phyloP scores from a whole-genome alignment of 495 filamentous ascomycete species.

The Neurospora cerealis region DNA sequence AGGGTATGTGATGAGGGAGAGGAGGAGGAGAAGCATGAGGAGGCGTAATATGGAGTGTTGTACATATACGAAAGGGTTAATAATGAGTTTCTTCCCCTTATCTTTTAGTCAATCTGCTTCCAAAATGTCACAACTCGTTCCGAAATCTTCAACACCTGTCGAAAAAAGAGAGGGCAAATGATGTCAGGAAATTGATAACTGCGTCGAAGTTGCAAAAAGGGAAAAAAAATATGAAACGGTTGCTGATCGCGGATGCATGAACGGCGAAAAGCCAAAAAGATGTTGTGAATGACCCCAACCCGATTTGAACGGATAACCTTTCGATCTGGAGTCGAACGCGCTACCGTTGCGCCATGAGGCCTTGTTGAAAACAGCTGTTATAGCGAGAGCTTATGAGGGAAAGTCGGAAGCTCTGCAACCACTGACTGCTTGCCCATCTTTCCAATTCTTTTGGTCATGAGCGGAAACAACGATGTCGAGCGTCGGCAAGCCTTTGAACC shows the following conservation, averaged over 20 bases:
- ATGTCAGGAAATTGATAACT: neutral
- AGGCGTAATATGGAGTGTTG: neutral
- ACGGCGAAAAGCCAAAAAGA: neutral
- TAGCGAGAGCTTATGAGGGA: accelerated
- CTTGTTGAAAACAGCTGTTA: accelerated
- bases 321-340: neutral
- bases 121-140: neutral
- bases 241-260: neutral
- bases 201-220: too few relatives aligned
- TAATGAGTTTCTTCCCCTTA: neutral
- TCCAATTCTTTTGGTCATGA: too few relatives aligned
- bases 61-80: neutral
- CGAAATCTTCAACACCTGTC: neutral
- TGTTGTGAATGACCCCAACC: constrained; percentile 6
- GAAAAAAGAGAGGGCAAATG: neutral
- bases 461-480: too few relatives aligned
- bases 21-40: neutral
- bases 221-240: too few relatives aligned
- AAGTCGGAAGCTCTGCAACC: neutral
- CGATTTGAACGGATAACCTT: neutral
- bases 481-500: too few relatives aligned
- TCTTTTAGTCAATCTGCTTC: neutral
- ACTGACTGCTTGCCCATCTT: neutral
- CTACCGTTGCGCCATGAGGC: constrained; percentile 29
- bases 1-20: neutral